A percentile compares a stretch with the other conserved stretches of the same genome.
Evolutionary conservation across 306 rosid genomes (phyloP).

Genomic region (Cicer cuneatum): DNA sequence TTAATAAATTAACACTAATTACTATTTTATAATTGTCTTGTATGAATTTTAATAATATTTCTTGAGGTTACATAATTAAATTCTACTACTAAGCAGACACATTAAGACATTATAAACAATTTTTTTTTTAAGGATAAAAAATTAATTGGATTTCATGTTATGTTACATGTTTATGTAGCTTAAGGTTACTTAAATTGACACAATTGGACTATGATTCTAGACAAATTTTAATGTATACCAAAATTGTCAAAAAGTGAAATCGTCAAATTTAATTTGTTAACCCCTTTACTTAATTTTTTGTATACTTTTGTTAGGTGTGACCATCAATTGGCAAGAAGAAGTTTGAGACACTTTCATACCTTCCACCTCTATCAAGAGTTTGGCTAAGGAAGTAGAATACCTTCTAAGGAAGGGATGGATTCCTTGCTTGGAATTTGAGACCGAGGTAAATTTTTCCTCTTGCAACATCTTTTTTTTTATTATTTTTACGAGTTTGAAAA

Average conservation of each 20-base stretch:
- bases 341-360: conserved; percentile 92
- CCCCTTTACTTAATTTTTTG: conserved; percentile 16
- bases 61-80: too few species aligned
- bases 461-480: neutral
- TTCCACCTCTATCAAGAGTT: conserved; percentile 47
- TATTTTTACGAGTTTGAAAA: neutral
- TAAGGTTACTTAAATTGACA: neutral
- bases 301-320: conserved; percentile 72
- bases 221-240: neutral
- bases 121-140: too few species aligned
- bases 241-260: neutral
- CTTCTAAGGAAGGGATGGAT: conserved; percentile 65
- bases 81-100: too few species aligned
- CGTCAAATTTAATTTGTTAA: neutral
- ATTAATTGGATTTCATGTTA: neutral
- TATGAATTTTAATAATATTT: too few species aligned
- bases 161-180: conserved; percentile 3
- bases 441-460: conserved; percentile 48
- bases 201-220: neutral
- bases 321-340: conserved; percentile 67
- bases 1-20: too few species aligned
- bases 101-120: too few species aligned
- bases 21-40: too few species aligned
- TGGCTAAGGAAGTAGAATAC: conserved; percentile 68
- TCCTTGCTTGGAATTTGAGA: conserved; percentile 82